Evolutionary conservation across 768 basidiomycete species (phyloP), one percentile per base, ranked within the genome.

Genomic region (Rubroboletus satanas): DNA sequence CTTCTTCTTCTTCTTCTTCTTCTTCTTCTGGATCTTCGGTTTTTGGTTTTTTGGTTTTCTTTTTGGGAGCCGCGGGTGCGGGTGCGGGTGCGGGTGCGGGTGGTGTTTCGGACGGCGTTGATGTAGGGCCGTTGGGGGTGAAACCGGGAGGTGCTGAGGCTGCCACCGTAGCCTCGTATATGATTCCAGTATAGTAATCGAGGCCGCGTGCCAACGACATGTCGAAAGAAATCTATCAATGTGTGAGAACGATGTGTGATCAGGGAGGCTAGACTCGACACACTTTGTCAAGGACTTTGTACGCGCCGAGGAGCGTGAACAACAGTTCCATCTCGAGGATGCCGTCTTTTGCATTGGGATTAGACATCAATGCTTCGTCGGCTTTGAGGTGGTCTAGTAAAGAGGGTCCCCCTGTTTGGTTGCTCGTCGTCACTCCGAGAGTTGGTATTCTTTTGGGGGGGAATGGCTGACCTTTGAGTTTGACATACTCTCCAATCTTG

Each of bases 161-260:
- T 66, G 92, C 93, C 38, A 93, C 90, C 57, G 90, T 83, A 41
- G 93, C 97, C 73, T 99, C 96, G 73, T 96, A 98, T 69, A 98
- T 98, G 64, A 99, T 87, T 17, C 97, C 97, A 2, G 96, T 99
- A 73, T 99, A 98, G 73, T 99, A 98, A 71, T 98, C 97, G 21
- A 98, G 81, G 37, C 96, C 96, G 32, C 96, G 88, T n/a, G 96
- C 96, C 14, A 99, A 83, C 2, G 94, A 97, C 60, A 98, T 81
- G 71, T 99, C 96, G 67, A 99, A 98, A 3, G 92, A 95, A 64
- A 99, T 82, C 90, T 94, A 59, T 49, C 10, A 4, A 45, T 29
- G 0, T 26, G 32, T 59, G n/a, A 54, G 32, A 47, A 45, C 4
- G 26, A 28, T 9, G 12, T 28, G 33, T 2, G 37, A 32, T 31